Conservation (phyloP, 1,139 yeast species). For the Kodamaea arcana region DNA sequence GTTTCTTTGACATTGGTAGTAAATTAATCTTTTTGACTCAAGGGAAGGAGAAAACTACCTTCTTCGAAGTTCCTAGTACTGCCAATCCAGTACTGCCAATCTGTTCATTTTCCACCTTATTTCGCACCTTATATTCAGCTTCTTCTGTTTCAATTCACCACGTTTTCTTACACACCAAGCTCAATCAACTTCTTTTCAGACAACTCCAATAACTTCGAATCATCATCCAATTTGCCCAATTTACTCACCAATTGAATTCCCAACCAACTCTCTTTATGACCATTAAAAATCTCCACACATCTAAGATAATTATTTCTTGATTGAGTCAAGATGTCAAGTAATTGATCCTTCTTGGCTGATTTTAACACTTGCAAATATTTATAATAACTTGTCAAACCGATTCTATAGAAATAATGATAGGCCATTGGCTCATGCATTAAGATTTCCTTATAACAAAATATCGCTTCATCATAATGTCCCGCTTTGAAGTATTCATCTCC, state of each 20-base stretch:
- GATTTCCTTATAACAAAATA: slow-evolving; percentile 66
- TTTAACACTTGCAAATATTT: slow-evolving; percentile 12
- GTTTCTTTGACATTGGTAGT: too few relatives aligned
- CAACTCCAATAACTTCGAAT: slow-evolving; percentile 18
- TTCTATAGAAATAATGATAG: slow-evolving; percentile 61
- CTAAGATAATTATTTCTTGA: slow-evolving; percentile 58
- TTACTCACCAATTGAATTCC: slow-evolving; percentile 51
- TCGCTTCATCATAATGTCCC: slow-evolving; percentile 68
- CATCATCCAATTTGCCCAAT: slow-evolving; percentile 18
- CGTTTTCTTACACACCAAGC: slow-evolving; percentile 11
- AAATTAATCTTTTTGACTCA: too few relatives aligned
- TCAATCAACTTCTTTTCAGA: slow-evolving; percentile 19
- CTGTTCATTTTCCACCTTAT: too few relatives aligned
- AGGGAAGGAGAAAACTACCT: too few relatives aligned
- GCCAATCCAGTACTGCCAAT: too few relatives aligned
- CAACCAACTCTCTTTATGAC: slow-evolving; percentile 70
- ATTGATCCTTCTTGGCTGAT: slow-evolving; percentile 14
- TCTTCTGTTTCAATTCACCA: too few relatives aligned
- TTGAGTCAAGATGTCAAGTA: slow-evolving; percentile 23
- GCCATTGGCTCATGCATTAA: slow-evolving; percentile 67
- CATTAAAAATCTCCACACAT: slow-evolving; percentile 71
- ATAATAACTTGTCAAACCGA: slow-evolving; percentile 40
- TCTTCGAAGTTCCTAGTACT: too few relatives aligned
- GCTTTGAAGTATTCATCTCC: slow-evolving; percentile 54
- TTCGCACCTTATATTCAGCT: too few relatives aligned